Base-by-base conservation (phyloP, 2,329 filamentous ascomycete species). In the Cladobotryum mycophilum region DNA sequence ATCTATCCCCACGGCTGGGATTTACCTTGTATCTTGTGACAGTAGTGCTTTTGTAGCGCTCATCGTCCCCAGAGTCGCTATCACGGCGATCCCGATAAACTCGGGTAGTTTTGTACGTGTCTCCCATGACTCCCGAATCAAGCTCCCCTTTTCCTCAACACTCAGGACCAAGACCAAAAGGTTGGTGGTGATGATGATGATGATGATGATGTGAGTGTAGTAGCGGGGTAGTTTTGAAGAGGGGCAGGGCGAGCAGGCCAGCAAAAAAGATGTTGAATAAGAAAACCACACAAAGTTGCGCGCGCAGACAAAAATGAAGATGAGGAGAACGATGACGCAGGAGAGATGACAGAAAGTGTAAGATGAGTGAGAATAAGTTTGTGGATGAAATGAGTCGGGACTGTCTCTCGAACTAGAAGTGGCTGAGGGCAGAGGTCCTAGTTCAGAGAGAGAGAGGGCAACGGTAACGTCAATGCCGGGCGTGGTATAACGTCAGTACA, bases 21-120 rank as follows among this genome's bases (percentile, higher is more conserved):
- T 65, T 63, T 25, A 79, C 74, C 61, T 79, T 79, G 68, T 79
- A 79, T 49, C 76, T 72, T 54, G 72, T 74, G 48, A 79, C 70
- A n/a, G 73, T 77, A 5, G 74, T 72, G 53, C 65, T 69, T 58
- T 67, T 69, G 64, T 72, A 73, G 40, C 66, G 64, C 45, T 77
- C 74, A 49, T 77, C 76, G 54, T 75, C 72, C 13, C 65, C 70
- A 30, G 25, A 30, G 43, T 63, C 63, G 53, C 55, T 60, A 46
- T 67, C 65, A 47, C 54, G 56, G 47, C 59, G 58, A 40, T 64
- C 63, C 48, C 68, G 66, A 55, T 67, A 69, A 53, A 61, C 60
- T 54, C 66, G 64, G 54, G 65, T 58, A 51, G 66, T 61, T 56
- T 55, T 56, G 48, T 64, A 61, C 53, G 57, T 53, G 61, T 68